Base-by-base conservation (phyloP, 148 eudicot genomes). In the Oxyria digyna region DNA sequence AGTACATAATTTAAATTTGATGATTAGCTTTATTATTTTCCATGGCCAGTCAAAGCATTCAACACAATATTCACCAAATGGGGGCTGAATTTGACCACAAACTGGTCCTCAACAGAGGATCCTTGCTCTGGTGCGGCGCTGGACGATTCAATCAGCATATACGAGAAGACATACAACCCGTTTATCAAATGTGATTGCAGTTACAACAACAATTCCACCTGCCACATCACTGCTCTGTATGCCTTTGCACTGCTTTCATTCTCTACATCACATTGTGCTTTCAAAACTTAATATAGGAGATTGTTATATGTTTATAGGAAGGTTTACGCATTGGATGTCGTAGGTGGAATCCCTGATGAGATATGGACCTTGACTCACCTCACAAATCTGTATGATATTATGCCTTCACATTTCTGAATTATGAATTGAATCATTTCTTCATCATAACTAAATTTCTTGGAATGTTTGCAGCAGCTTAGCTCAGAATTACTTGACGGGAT, bases 401-500 rank as follows among this genome's bases (percentile, higher is more conserved):
- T 5, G 38, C 18, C 65, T 38, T 7, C 6, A 35, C 4, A n/a
- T n/a, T n/a, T n/a, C n/a, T n/a, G n/a, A n/a, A n/a, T n/a, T n/a
- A n/a, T n/a, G n/a, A n/a, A n/a, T n/a, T n/a, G n/a, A n/a, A 2
- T 2, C 3, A 35, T 35, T 35, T 6, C 38, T 35, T 20, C 23
- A 45, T 21, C 11, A 15, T 69, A 7, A 10, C 38, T 12, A 2
- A 8, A 26, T n/a, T 43, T 21, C 29, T 68, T 68, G 20, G 6
- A 31, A 31, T 76, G 18, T 24, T 55, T 81, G 76, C 78, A 89
- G 98, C 73, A 38, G 59, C 27, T 52, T 92, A 72, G 79, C 21
- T 32, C 83, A 76, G 70, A 92, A 92, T 75, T 78, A 77, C 86
- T 74, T 92, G 74, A 81, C 88, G 3, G 98, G 98, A 54, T 70